These are phyloP conservation scores for Cryptosporidium tyzzeri DNA, from an alignment of 169 alveolate genomes.

Conservation along the genomic window DNA sequence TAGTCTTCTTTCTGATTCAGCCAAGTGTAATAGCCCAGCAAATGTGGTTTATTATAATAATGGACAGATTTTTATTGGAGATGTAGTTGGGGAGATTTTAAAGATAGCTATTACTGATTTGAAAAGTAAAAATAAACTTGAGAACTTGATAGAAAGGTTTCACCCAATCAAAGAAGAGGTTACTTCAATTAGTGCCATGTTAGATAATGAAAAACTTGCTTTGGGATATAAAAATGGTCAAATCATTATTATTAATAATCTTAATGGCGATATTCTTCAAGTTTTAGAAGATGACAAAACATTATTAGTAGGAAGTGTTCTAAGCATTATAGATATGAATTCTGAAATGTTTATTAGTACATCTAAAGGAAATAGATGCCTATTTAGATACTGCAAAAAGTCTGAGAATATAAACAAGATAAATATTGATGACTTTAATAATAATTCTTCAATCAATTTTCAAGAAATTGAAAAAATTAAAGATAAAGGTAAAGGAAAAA, in stretches of 20 bases:
- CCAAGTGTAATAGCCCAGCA: background rate
- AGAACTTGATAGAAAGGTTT: background rate
- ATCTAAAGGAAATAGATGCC: background rate
- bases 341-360: background rate
- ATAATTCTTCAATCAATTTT: no score
- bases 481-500: background rate
- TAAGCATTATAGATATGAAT: background rate
- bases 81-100: constrained; percentile 1
- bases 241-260: background rate
- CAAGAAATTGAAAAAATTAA: background rate
- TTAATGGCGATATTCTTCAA: background rate
- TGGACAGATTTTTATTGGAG: constrained; percentile 13
- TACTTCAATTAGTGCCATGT: background rate
- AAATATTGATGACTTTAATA: background rate
- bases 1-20: background rate
- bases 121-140: background rate
- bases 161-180: constrained; percentile 4
- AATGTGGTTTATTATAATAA: background rate
- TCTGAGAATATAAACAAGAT: background rate
- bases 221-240: constrained; percentile 50
- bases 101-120: background rate
- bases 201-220: background rate
- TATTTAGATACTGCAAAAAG: background rate
- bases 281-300: background rate
- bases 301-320: background rate